These are phyloP conservation scores for Naganishia sp. DNA, from an alignment of 1,284 basidiomycete species.

Conservation along the genomic window DNA sequence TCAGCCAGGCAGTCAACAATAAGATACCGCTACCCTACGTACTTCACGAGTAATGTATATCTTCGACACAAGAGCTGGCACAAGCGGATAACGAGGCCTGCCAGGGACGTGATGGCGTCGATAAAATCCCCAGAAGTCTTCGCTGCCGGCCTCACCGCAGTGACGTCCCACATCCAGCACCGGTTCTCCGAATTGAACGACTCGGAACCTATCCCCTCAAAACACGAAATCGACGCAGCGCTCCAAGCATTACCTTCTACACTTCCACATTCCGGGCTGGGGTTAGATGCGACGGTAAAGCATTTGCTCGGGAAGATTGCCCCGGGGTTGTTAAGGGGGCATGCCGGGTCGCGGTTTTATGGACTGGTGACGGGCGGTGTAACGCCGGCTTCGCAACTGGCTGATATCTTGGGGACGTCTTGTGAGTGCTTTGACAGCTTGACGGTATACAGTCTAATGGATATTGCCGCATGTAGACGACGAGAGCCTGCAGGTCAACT, in stretches of 20 bases:
- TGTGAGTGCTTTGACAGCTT: slow-evolving; percentile 30
- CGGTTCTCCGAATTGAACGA: slow-evolving; percentile 38
- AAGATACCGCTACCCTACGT: too few relatives aligned
- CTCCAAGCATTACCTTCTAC: slow-evolving; percentile 38
- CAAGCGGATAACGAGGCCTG: neutral
- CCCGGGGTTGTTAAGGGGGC: slow-evolving; percentile 52
- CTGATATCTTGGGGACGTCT: slow-evolving; percentile 50
- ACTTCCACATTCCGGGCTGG: slow-evolving; percentile 46
- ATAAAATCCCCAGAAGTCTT: slow-evolving; percentile 28
- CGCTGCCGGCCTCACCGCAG: slow-evolving; percentile 32
- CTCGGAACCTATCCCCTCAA: slow-evolving; percentile 37
- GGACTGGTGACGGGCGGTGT: slow-evolving; percentile 58
- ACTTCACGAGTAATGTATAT: too few relatives aligned
- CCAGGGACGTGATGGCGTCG: neutral
- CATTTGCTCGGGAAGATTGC: slow-evolving; percentile 46
- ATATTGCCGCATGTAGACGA: slow-evolving; percentile 47
- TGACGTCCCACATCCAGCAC: slow-evolving; percentile 37
- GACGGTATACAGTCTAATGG: slow-evolving; percentile 37
- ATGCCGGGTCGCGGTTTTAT: slow-evolving; percentile 57
- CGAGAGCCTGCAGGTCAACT: slow-evolving; percentile 57
- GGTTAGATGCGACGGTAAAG: slow-evolving; percentile 41
- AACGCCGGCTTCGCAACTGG: slow-evolving; percentile 54
- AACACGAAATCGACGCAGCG: slow-evolving; percentile 33
- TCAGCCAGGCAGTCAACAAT: neutral
- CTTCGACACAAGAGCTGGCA: neutral